Conservation (phyloP, 2,329 filamentous ascomycete species). For the Fusarium ambrosium region DNA sequence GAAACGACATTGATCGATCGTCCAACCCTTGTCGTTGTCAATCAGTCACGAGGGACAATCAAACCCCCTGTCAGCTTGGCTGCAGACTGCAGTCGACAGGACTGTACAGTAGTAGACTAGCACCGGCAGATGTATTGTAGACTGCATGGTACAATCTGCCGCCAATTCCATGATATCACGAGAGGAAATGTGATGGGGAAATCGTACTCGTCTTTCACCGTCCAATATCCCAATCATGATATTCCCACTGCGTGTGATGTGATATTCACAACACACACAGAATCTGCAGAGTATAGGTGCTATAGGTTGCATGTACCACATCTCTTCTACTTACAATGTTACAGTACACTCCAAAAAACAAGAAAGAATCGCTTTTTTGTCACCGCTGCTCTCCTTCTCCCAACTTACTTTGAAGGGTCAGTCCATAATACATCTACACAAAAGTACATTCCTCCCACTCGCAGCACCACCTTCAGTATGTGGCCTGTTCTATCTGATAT, state of each 20-base stretch:
- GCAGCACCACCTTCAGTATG: conserved; percentile 32
- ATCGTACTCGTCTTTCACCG: neutral
- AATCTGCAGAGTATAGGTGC: neutral
- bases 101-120: conserved; percentile 5
- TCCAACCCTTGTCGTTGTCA: conserved; percentile 19
- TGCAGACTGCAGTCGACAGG: neutral
- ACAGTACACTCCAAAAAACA: conserved; percentile 5
- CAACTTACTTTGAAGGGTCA: neutral
- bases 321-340: conserved; percentile 7
- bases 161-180: conserved; percentile 34
- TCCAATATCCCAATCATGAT: neutral
- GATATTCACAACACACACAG: neutral
- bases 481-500: conserved; percentile 73
- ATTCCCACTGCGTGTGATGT: conserved; percentile 12
- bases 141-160: conserved; percentile 23
- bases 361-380: conserved; percentile 8
- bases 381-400: neutral
- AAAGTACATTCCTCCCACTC: neutral
- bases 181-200: neutral
- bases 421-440: neutral
- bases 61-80: conserved; percentile 6
- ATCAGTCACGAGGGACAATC: conserved; percentile 20
- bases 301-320: conserved; percentile 17
- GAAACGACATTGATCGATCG: conserved; percentile 4
- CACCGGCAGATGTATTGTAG: conserved; percentile 26